Evolutionary conservation across 2,329 filamentous ascomycete species (phyloP), one percentile per base, ranked within the genome.

Genomic region (Penicillium palitans): DNA sequence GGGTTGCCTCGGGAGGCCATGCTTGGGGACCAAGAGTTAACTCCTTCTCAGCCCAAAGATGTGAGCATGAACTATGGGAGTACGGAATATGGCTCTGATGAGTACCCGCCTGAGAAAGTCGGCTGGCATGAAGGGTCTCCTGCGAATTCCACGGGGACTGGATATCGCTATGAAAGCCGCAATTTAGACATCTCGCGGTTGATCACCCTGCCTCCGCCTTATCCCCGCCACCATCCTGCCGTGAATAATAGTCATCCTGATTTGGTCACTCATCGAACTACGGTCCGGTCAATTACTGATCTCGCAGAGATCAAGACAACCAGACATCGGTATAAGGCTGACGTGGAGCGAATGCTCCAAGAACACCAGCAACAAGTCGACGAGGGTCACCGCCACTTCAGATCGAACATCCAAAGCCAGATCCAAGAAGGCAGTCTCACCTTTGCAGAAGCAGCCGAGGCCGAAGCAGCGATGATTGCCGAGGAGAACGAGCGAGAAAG

Each of bases 231-330:
- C 70, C 90, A 98, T 68, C 95, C 95, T 9, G 95, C 95, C 0
- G 90, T 98, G 17, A 97, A 96, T 73, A 99, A 98, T 70, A 96
- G 86, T 66, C 95, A 99, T 70, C 95, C 95, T 0, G 89, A 96
- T 63, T 83, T 99, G n/a, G 84, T 88, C 0, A 83, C 86, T 1
- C 93, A 90, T 47, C 87, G 95, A 50, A 86, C 82, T 3, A 83
- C 87, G 0, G 89, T 97, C 21, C 86, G 92, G 15, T 81, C 83
- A 1, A 78, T 96, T 41, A 89, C 87, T 52, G 87, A 95, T 66
- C 78, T 96, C 50, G 81, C 83, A 17, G 90, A 95, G 68, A 78
- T 93, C 6, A 84, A 88, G 57, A 81, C 80, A 0, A 88, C 87
- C 1, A 90, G 92, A 56, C 69, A 77, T 42, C 76, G 71, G 5